Conservation (phyloP, 2,329 filamentous ascomycete species). For the Mollisiaceae sp. region DNA sequence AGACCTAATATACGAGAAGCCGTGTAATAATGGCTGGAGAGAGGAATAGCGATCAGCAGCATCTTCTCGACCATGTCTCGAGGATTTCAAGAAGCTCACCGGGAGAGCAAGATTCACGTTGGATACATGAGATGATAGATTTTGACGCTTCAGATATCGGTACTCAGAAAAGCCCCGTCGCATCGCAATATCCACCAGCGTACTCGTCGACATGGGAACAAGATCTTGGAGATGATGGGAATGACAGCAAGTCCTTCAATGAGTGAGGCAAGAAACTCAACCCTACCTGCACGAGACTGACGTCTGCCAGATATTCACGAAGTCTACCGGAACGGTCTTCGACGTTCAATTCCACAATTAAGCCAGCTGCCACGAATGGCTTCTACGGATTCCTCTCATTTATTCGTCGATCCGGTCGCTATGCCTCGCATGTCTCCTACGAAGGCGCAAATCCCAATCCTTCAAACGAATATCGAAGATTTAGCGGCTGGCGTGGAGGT, state of each 20-base stretch:
- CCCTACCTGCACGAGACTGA: neutral
- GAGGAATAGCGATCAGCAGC: conserved; percentile 14
- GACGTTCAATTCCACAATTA: conserved; percentile 1
- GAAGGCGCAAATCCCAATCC: conserved; percentile 14
- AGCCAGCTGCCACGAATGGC: conserved; percentile 15
- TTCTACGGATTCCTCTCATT: conserved; percentile 24
- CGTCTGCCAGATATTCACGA: conserved; percentile 10
- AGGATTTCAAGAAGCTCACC: neutral
- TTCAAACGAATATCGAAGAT: conserved; percentile 3
- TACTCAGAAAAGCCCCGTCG: neutral
- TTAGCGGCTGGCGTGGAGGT: conserved; percentile 31
- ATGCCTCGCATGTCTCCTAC: conserved; percentile 28
- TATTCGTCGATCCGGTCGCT: conserved; percentile 28
- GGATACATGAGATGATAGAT: conserved; percentile 19
- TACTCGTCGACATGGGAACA: conserved; percentile 18
- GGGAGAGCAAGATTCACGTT: conserved; percentile 3
- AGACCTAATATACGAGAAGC: neutral
- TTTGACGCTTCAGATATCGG: conserved; percentile 16
- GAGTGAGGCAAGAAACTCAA: conserved; percentile 1
- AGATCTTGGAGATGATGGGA: conserved; percentile 11
- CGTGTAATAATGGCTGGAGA: conserved; percentile 7
- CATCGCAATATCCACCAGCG: conserved; percentile 4
- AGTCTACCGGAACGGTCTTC: conserved; percentile 6
- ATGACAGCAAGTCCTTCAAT: conserved; percentile 5
- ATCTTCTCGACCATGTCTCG: conserved; percentile 9